Evolutionary conservation across 257 asterid species (phyloP), one percentile per base, ranked within the genome.

Genomic region (Avicennia marina): DNA sequence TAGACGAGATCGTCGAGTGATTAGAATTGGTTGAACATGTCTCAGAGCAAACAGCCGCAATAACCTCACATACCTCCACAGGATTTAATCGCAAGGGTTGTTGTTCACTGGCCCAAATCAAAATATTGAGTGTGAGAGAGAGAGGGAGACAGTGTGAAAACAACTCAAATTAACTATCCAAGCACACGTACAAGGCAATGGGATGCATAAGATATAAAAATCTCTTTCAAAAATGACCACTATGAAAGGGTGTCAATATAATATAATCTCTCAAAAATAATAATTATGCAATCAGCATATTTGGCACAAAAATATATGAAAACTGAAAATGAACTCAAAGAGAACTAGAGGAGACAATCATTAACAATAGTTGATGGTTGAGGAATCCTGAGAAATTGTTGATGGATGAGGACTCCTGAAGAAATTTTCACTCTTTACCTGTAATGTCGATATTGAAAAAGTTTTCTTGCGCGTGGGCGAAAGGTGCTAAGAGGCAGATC

Each of bases 371-470:
- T 48, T 58, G 51, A 61, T 47, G 55, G 63, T 53, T 55, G 40
- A 41, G 38, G 54, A 21, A 48, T 48, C 56, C 53, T 39, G 39
- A 46, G 59, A 58, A 56, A 72, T n/a, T n/a, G n/a, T n/a, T 21
- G 53, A 60, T 46, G 53, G 65, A 45, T 53, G 42, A 38, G 39
- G 56, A 19, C 54, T 53, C 54, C 53, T 39, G 36, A 48, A 61
- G 63, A 57, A 73, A 68, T 51, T 44, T 29, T 31, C 55, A 34
- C 31, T 58, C 63, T 44, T 71, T 80, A 93, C 99, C 97, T 93
- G 95, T 93, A 93, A 76, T 93, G 97, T n/a, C 99, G 97, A 72
- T 93, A 93, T 62, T 93, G 99, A 73, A 93, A 93, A 61, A 93
- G 99, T 32, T 95, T 94, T 64, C 85, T 79, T 57, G 93, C 86